Percentiles rank a stretch among this genome's conserved stretches.
Evolutionary conservation across 1,284 basidiomycete genomes (phyloP).

Genomic region (Marasmius tenuissimus): DNA sequence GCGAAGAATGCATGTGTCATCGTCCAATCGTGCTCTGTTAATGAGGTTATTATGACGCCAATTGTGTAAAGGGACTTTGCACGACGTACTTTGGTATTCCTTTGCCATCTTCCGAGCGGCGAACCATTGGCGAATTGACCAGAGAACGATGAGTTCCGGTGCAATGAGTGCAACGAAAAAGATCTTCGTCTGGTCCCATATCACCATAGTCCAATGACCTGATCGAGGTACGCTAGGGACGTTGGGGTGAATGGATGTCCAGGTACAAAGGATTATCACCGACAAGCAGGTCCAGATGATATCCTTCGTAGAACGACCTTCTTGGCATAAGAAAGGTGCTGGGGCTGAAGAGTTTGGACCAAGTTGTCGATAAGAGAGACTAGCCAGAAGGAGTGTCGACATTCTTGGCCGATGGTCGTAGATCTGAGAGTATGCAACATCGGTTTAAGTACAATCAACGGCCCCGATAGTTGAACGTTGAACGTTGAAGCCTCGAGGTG

Average conservation of each 20-base stretch:
- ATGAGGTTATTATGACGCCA: background rate
- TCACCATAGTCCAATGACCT: background rate
- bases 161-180: constrained; percentile 24
- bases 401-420: background rate
- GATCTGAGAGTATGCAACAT: background rate
- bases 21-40: constrained; percentile 17
- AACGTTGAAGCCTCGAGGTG: too few species aligned
- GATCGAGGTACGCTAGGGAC: constrained; percentile 18
- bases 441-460: background rate
- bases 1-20: constrained; percentile 23
- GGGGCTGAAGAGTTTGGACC: background rate
- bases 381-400: background rate
- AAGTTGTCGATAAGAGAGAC: background rate
- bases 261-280: constrained; percentile 32
- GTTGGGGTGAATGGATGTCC: constrained; percentile 34
- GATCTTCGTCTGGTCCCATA: constrained; percentile 12
- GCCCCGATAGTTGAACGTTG: background rate
- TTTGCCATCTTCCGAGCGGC: constrained; percentile 14
- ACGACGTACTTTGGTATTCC: constrained; percentile 7
- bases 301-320: background rate
- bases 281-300: constrained; percentile 29
- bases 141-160: constrained; percentile 25
- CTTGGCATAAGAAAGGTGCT: background rate
- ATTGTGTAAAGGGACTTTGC: too few species aligned
- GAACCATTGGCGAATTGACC: constrained; percentile 26